A percentile compares a stretch with the other conserved stretches of the same genome.
These are phyloP conservation scores for Magnaporthiopsis incrustans DNA, from an alignment of 2,329 filamentous ascomycete genomes.

Conservation along the genomic window DNA sequence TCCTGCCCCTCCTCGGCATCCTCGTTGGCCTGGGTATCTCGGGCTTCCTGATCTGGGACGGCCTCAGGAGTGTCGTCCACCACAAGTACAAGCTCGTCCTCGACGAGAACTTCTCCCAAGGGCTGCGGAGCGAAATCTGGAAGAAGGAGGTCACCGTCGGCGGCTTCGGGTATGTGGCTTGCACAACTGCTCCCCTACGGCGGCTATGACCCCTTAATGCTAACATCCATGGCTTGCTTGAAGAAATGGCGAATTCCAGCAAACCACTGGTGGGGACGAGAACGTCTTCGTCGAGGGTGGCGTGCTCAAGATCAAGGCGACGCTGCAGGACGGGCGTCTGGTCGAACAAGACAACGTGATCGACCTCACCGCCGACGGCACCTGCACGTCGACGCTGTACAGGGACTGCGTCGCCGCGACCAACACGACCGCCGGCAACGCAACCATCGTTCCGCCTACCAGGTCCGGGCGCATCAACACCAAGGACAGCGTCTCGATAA, in stretches of 20 bases:
- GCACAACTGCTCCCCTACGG: no score
- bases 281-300: conserved; percentile 69
- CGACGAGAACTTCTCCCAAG: conserved; percentile 55
- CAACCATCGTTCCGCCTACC: conserved; percentile 68
- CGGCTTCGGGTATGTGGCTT: conserved; percentile 59
- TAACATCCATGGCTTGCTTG: conserved; percentile 6
- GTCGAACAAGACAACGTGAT: conserved; percentile 60
- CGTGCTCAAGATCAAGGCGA: conserved; percentile 66
- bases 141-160: conserved; percentile 67
- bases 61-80: conserved; percentile 60
- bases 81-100: conserved; percentile 66
- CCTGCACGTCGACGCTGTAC: conserved; percentile 55
- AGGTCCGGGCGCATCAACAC: conserved; percentile 74
- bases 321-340: conserved; percentile 60
- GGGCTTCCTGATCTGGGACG: conserved; percentile 68
- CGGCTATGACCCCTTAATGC: not conserved
- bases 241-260: conserved; percentile 74
- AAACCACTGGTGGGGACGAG: conserved; percentile 62
- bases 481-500: conserved; percentile 61
- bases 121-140: conserved; percentile 56
- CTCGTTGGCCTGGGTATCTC: conserved; percentile 59
- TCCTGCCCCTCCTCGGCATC: conserved; percentile 67
- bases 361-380: conserved; percentile 57
- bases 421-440: conserved; percentile 62
- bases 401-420: conserved; percentile 61